Conservation (phyloP, 768 basidiomycete species). For the Dacryopinax spathularia region DNA sequence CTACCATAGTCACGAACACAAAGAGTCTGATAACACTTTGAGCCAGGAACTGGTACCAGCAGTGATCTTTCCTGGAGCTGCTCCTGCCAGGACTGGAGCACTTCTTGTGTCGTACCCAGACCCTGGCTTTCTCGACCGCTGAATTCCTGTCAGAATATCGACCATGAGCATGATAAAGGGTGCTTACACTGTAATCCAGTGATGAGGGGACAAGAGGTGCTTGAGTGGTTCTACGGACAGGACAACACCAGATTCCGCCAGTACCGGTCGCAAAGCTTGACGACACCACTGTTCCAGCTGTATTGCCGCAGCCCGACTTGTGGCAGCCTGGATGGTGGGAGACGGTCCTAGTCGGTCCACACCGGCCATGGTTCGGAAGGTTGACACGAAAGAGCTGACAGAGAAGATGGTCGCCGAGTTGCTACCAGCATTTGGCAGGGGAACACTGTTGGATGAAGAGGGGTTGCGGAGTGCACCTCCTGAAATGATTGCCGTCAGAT, state of each 20-base stretch:
- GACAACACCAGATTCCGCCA: background rate
- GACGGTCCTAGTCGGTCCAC: background rate
- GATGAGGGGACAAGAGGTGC: background rate
- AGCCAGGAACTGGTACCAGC: background rate
- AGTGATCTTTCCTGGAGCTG: background rate
- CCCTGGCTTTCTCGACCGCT: background rate
- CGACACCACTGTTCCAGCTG: background rate
- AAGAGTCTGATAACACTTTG: background rate
- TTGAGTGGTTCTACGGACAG: background rate
- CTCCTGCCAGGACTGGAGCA: background rate
- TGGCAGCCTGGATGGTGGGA: background rate
- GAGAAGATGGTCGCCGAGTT: background rate
- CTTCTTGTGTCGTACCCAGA: background rate
- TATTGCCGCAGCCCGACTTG: background rate
- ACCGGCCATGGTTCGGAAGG: background rate
- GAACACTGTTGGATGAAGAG: no score
- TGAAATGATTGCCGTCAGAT: no score
- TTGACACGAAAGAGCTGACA: background rate
- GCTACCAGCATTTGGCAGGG: background rate
- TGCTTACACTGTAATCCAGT: background rate
- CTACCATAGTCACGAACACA: background rate
- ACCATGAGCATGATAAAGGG: background rate
- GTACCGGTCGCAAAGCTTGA: background rate
- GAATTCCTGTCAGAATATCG: background rate
- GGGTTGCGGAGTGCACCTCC: no score